These are phyloP conservation scores for Carpinus viminea DNA, from an alignment of 306 rosid genomes.

Conservation along the genomic window DNA sequence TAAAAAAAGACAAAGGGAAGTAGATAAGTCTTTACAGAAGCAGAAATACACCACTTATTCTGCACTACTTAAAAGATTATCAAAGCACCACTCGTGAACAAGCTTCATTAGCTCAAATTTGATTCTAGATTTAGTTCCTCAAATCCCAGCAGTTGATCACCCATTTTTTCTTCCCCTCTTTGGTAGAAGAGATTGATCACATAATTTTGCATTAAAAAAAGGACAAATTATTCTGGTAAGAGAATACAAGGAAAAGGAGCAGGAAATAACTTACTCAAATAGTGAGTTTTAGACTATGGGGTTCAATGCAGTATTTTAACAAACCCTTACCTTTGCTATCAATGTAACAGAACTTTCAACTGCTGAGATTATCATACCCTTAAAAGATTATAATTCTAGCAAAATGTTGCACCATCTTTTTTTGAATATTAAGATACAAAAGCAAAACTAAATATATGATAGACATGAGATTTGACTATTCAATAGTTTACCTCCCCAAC, in stretches of 20 bases:
- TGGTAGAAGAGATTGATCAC: background rate
- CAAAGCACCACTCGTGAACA: background rate
- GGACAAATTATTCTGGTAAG: background rate
- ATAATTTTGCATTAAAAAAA: background rate
- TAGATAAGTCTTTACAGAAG: background rate
- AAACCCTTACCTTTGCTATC: background rate
- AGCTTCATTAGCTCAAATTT: constrained; percentile 1
- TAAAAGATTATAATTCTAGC: background rate
- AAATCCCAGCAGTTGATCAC: constrained; percentile 15
- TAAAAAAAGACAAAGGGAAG: background rate
- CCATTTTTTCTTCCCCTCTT: background rate
- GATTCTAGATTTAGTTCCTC: constrained; percentile 7
- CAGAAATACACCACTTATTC: background rate
- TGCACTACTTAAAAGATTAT: background rate
- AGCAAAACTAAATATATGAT: background rate
- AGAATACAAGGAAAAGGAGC: background rate
- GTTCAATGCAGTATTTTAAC: background rate
- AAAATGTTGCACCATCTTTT: background rate
- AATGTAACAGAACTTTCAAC: background rate
- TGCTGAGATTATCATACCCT: background rate
- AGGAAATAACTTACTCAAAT: background rate
- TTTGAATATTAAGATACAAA: background rate
- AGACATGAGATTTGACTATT: background rate
- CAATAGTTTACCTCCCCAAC: constrained; percentile 84
- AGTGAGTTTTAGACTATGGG: background rate